Percentiles rank a stretch among this genome's conserved stretches.
These are phyloP conservation scores for Suzukiozyma palmioleophila DNA, from an alignment of 1,139 yeast species.

Conservation along the genomic window DNA sequence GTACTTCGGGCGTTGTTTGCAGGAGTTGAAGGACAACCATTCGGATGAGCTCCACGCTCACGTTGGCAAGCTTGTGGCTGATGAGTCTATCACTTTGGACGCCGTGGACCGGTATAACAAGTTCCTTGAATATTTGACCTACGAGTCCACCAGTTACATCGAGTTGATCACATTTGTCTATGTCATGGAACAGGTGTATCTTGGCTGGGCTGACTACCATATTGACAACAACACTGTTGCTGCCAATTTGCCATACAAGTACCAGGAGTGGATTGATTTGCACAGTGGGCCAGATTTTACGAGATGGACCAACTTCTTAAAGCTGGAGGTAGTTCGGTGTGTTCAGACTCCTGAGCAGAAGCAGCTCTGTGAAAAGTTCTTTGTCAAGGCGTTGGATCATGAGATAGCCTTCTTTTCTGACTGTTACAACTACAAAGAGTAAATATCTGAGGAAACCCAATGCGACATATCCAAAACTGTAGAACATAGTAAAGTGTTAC, in stretches of 20 bases:
- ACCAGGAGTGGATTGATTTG: constrained; percentile 48
- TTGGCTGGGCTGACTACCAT: constrained; percentile 46
- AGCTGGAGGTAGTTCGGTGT: constrained; percentile 39
- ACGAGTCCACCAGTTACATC: constrained; percentile 29
- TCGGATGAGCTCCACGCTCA: constrained; percentile 12
- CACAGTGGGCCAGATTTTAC: constrained; percentile 46
- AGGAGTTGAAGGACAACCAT: constrained; percentile 19
- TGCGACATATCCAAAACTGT: too few species aligned
- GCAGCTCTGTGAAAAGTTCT: constrained; percentile 25
- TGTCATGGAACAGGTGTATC: constrained; percentile 48
- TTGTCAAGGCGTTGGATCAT: constrained; percentile 29
- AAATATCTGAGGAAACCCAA: neutral
- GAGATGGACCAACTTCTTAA: constrained; percentile 44
- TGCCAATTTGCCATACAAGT: constrained; percentile 34
- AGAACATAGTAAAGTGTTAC: too few species aligned
- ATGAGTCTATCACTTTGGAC: constrained; percentile 16
- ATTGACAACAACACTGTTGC: constrained; percentile 16
- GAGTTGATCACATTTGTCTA: constrained; percentile 43
- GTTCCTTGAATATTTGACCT: constrained; percentile 26
- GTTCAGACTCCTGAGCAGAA: constrained; percentile 12
- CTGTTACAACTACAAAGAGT: constrained; percentile 29
- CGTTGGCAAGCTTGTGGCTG: constrained; percentile 18
- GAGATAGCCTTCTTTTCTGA: constrained; percentile 46
- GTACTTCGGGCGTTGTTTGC: constrained; percentile 36
- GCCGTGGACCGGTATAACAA: constrained; percentile 37